A percentile compares a stretch with the other conserved stretches of the same genome.
Evolutionary conservation across 148 eudicot species (phyloP).

Genomic region (Polygonum aviculare): DNA sequence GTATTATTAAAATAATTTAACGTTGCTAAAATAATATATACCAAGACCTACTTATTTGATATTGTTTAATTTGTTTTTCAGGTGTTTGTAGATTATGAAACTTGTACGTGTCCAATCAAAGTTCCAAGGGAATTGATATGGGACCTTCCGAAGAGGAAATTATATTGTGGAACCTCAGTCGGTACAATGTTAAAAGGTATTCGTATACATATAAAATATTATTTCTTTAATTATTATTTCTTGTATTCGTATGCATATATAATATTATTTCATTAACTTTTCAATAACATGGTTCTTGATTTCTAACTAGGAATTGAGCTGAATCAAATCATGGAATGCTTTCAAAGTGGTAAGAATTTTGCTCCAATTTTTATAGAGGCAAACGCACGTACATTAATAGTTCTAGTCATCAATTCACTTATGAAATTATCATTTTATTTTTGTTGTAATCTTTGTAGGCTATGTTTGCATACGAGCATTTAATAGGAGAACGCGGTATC

Average conservation of each 20-base stretch:
- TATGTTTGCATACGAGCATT: conserved; percentile 41
- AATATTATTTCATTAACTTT: not conserved
- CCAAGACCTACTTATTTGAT: not conserved
- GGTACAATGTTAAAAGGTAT: conserved; percentile 39
- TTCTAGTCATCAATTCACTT: not conserved
- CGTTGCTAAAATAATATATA: not conserved
- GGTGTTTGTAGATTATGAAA: conserved; percentile 66
- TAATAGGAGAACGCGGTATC: conserved; percentile 27
- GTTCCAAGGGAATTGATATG: conserved; percentile 34
- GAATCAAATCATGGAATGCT: conserved; percentile 25
- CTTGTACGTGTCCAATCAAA: conserved; percentile 24
- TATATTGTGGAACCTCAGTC: conserved; percentile 42
- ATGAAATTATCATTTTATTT: not conserved
- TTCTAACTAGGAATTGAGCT: conserved; percentile 22
- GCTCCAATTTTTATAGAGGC: not conserved
- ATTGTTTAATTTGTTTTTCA: not conserved
- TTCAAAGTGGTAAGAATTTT: conserved; percentile 35
- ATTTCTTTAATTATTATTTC: not conserved
- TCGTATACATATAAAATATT: not conserved
- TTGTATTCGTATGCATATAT: not conserved
- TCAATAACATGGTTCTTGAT: not conserved
- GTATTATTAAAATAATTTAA: not conserved
- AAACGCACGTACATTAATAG: not conserved
- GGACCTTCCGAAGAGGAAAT: conserved; percentile 24
- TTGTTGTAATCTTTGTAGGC: conserved; percentile 21